phyloP scores from a whole-genome alignment of 805 yeast species.

The Myxozyma monticola region DNA sequence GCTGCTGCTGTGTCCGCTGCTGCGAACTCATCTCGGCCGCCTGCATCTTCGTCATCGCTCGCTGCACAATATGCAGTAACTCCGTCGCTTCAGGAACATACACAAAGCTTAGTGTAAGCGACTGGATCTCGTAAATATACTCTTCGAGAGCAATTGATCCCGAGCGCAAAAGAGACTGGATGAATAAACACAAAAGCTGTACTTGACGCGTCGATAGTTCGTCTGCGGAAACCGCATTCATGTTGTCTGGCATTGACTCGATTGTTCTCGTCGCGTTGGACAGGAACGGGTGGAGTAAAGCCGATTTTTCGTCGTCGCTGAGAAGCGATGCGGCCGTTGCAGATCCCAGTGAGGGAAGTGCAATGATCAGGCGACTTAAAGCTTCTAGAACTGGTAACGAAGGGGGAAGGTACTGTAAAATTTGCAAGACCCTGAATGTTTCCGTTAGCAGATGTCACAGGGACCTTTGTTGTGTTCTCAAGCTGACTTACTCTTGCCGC shows the following conservation, averaged over 20 bases:
- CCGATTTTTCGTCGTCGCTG: constrained; percentile 21
- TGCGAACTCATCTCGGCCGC: too few relatives aligned
- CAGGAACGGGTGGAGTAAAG: constrained; percentile 19
- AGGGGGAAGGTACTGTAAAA: constrained; percentile 22
- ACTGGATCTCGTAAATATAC: constrained; percentile 25
- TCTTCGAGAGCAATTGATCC: constrained; percentile 20
- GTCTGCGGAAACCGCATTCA: not conserved
- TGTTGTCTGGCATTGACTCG: not conserved
- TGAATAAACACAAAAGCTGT: constrained; percentile 23
- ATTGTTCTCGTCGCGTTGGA: constrained; percentile 20
- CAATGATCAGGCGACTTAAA: constrained; percentile 9
- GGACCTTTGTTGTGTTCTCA: not conserved
- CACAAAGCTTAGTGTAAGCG: constrained; percentile 20
- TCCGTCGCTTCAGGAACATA: constrained; percentile 25
- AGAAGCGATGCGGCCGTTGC: not conserved
- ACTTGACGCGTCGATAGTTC: constrained; percentile 17
- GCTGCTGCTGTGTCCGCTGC: constrained; percentile 2
- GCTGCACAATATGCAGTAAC: constrained; percentile 20
- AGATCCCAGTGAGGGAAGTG: not conserved
- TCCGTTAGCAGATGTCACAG: not conserved
- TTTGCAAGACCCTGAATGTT: constrained; percentile 14
- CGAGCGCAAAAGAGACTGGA: constrained; percentile 22
- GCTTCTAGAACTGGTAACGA: constrained; percentile 24
- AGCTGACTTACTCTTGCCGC: constrained; percentile 14
- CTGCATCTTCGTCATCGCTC: constrained; percentile 6